Conservation (phyloP, 1,139 yeast species). For the Hanseniaspora uvarum region DNA sequence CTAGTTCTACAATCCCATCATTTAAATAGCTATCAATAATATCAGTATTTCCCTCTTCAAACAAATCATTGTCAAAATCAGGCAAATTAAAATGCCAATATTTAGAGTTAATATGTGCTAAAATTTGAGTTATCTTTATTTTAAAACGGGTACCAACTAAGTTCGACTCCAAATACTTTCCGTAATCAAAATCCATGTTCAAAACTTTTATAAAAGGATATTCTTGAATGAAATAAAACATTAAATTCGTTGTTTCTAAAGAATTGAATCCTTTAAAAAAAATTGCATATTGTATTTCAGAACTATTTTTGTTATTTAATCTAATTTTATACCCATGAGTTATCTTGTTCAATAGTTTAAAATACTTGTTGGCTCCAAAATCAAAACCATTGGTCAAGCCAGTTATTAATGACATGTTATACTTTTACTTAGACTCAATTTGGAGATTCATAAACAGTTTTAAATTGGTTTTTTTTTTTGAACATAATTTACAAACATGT, state of each 20-base stretch:
- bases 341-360: background rate
- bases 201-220: constrained; percentile 6
- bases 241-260: background rate
- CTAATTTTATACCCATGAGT: constrained; percentile 1
- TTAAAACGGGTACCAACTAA: background rate
- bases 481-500: too few species aligned
- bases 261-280: constrained; percentile 10
- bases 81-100: constrained; percentile 14
- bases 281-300: background rate
- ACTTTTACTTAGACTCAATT: too few species aligned
- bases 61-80: constrained; percentile 4
- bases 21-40: constrained; percentile 6
- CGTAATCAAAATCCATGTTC: constrained; percentile 6
- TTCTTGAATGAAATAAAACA: background rate
- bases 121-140: background rate
- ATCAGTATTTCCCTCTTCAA: background rate
- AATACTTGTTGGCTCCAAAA: constrained; percentile 5
- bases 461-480: background rate
- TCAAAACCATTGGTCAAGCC: background rate
- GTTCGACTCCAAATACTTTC: background rate
- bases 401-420: background rate
- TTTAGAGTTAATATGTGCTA: background rate
- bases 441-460: too few species aligned
- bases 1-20: background rate
- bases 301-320: background rate